phyloP scores from a whole-genome alignment of 352 stramenopile genomes.

The Pythium utonaiense region DNA sequence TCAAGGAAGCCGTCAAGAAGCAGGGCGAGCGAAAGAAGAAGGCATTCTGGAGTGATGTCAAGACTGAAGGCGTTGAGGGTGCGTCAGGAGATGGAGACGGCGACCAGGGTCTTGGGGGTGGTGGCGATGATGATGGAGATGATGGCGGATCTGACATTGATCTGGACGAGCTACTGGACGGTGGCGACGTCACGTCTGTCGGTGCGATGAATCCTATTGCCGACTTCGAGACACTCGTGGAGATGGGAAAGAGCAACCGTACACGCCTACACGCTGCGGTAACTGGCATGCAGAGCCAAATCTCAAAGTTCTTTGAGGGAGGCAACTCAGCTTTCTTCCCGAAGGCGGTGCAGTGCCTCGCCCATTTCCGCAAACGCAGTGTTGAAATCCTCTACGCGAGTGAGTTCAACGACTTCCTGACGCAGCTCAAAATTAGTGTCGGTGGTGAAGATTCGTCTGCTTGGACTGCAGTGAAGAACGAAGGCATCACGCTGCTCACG shows the following conservation, averaged over 20 bases:
- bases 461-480: conserved; percentile 53
- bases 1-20: conserved; percentile 73
- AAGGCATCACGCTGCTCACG: conserved; percentile 57
- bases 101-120: conserved; percentile 23
- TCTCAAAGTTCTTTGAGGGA: conserved; percentile 56
- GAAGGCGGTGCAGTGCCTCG: conserved; percentile 68
- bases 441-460: conserved; percentile 34
- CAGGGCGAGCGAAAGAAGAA: conserved; percentile 68
- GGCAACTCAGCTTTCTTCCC: conserved; percentile 44
- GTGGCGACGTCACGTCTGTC: conserved; percentile 57
- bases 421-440: conserved; percentile 42
- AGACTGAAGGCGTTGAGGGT: conserved; percentile 33
- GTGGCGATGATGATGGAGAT: conserved; percentile 27
- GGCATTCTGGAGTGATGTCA: conserved; percentile 68
- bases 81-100: conserved; percentile 12
- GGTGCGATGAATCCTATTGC: conserved; percentile 83
- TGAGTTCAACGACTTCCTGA: conserved; percentile 75
- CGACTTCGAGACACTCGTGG: conserved; percentile 73
- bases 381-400: conserved; percentile 65
- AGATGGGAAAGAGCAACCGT: conserved; percentile 45
- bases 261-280: conserved; percentile 43
- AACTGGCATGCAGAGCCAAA: conserved; percentile 65
- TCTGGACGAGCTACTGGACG: conserved; percentile 69
- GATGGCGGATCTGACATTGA: conserved; percentile 64
- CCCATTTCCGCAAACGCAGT: conserved; percentile 68